phyloP scores from a whole-genome alignment of 106 monocot genomes.

The Dendrobium huoshanense region DNA sequence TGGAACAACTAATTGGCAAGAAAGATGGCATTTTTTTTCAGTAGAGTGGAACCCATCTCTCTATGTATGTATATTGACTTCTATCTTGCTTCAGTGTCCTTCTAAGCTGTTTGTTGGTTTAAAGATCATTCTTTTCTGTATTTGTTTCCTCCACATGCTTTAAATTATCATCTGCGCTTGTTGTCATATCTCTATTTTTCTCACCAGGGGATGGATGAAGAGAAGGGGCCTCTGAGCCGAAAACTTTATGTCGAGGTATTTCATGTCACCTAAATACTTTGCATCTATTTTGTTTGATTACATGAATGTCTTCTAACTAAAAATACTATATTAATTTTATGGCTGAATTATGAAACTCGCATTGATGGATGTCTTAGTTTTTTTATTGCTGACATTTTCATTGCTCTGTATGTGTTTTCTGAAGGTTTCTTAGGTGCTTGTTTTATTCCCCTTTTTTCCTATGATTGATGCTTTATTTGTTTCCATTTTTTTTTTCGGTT shows the following conservation, averaged over 20 bases:
- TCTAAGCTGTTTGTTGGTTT: not conserved
- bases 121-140: not conserved
- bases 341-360: too few species aligned
- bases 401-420: not conserved
- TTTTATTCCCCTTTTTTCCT: too few species aligned
- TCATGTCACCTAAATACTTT: not conserved
- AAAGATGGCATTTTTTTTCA: too few species aligned
- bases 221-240: constrained; percentile 75
- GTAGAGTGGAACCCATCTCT: too few species aligned
- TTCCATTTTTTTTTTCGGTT: not conserved
- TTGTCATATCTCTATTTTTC: not conserved
- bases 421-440: too few species aligned
- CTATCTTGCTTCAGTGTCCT: not conserved
- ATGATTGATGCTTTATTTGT: too few species aligned
- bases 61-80: too few species aligned
- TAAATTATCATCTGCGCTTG: not conserved
- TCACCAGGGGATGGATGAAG: constrained; percentile 92
- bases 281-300: not conserved
- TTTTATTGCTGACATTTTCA: not conserved
- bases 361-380: not conserved
- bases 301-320: too few species aligned
- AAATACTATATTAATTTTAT: too few species aligned
- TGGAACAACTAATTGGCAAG: too few species aligned
- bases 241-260: constrained; percentile 89
- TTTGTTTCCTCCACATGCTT: not conserved